These are phyloP conservation scores for Drechmeria coniospora DNA, from an alignment of 2,329 filamentous ascomycete species.

Conservation along the genomic window DNA sequence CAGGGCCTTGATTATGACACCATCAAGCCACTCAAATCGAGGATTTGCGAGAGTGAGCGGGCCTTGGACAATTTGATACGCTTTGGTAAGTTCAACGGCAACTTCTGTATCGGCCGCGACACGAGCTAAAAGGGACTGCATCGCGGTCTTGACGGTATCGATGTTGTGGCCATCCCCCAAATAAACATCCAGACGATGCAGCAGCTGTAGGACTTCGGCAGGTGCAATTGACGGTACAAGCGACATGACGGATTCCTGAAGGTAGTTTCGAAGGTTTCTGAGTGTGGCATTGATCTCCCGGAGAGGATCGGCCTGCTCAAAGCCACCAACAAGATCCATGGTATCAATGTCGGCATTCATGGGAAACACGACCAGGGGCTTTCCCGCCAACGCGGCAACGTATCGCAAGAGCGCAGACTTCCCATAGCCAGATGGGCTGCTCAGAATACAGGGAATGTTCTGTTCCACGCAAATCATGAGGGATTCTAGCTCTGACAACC, in stretches of 20 bases:
- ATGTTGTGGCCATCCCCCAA: slow-evolving; percentile 23
- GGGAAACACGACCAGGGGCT: slow-evolving; percentile 63
- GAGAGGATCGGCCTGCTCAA: slow-evolving; percentile 80
- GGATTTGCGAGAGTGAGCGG: slow-evolving; percentile 51
- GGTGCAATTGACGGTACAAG: slow-evolving; percentile 32
- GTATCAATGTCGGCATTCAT: slow-evolving; percentile 93
- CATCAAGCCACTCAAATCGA: slow-evolving; percentile 92
- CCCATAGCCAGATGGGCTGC: slow-evolving; percentile 70
- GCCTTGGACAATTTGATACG: slow-evolving; percentile 32
- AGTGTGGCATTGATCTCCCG: slow-evolving; percentile 49
- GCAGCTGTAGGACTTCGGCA: slow-evolving; percentile 29
- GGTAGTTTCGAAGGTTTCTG: slow-evolving; percentile 30
- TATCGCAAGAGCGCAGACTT: slow-evolving; percentile 72
- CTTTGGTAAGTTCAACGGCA: slow-evolving; percentile 28
- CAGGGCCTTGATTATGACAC: slow-evolving; percentile 75
- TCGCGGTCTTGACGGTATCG: slow-evolving; percentile 19
- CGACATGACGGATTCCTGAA: slow-evolving; percentile 34
- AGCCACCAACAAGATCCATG: slow-evolving; percentile 93
- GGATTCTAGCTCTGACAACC: slow-evolving; percentile 66
- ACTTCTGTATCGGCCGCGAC: slow-evolving; percentile 31
- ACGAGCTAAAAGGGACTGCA: slow-evolving; percentile 23
- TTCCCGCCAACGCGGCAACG: slow-evolving; percentile 65
- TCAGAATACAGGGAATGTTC: slow-evolving; percentile 77
- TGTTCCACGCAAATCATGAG: slow-evolving; percentile 76
- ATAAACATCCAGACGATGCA: slow-evolving; percentile 31